A percentile compares a stretch with the other conserved stretches of the same genome.
Conservation (phyloP, 2,329 filamentous ascomycete species). For the Microdochium paspali region DNA sequence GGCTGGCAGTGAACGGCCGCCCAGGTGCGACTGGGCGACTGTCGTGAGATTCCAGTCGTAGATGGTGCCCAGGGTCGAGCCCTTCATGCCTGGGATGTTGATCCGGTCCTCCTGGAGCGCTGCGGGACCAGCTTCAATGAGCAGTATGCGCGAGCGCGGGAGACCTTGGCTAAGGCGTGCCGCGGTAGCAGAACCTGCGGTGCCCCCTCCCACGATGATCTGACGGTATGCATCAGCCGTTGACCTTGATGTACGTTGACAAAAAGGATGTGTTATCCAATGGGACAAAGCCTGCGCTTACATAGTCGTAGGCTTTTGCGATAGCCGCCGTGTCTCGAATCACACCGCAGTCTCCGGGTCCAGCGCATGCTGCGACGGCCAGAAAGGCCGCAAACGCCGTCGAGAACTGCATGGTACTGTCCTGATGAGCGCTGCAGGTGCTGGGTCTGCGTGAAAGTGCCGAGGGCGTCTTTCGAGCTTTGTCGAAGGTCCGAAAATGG, state of each 20-base stretch:
- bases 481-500: neutral
- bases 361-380: neutral
- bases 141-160: conserved; percentile 12
- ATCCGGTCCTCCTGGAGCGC: conserved; percentile 13
- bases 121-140: conserved; percentile 20
- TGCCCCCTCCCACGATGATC: conserved; percentile 1
- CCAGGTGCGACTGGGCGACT: conserved; percentile 24
- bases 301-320: neutral
- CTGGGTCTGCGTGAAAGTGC: neutral
- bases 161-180: conserved; percentile 4
- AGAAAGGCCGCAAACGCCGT: neutral
- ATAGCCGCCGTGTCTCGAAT: neutral
- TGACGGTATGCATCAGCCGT: neutral
- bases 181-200: neutral
- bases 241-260: neutral
- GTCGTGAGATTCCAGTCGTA: conserved; percentile 31
- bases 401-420: neutral
- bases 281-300: neutral
- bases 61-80: conserved; percentile 10
- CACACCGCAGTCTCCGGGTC: neutral
- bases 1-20: conserved; percentile 25
- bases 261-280: neutral
- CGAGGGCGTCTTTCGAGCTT: neutral
- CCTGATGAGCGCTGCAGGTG: neutral
- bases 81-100: conserved; percentile 16